Evolutionary conservation across 2,329 filamentous ascomycete genomes (phyloP).

Genomic region (Botrytis medusae): DNA sequence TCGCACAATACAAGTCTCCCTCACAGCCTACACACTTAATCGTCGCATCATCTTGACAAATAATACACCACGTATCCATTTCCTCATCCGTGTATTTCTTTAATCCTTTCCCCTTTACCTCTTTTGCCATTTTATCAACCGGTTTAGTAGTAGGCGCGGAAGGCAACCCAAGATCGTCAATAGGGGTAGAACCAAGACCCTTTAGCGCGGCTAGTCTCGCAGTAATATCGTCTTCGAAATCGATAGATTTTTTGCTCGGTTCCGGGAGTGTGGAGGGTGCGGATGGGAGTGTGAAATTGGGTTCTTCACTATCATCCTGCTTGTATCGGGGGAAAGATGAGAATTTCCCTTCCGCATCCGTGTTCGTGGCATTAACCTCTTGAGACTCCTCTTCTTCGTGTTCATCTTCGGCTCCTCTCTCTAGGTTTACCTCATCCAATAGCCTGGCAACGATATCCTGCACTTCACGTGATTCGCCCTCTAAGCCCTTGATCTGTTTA

Average conservation of each 20-base stretch:
- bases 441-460: constrained; percentile 37
- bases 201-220: constrained; percentile 37
- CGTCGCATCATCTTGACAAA: constrained; percentile 77
- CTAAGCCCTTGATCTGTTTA: constrained; percentile 40
- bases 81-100: constrained; percentile 64
- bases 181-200: constrained; percentile 20
- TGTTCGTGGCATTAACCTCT: background rate
- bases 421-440: constrained; percentile 38
- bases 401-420: constrained; percentile 24
- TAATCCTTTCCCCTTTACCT: constrained; percentile 16
- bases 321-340: background rate
- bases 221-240: constrained; percentile 36
- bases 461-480: constrained; percentile 36
- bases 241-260: constrained; percentile 30
- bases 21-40: constrained; percentile 72
- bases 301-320: constrained; percentile 12
- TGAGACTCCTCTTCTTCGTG: background rate
- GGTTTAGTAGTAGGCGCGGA: constrained; percentile 38
- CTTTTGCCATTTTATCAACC: constrained; percentile 23
- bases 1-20: constrained; percentile 69
- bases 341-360: background rate
- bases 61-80: constrained; percentile 74
- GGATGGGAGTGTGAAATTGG: constrained; percentile 30
- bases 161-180: constrained; percentile 33
- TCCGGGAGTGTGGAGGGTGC: constrained; percentile 32